These are phyloP conservation scores for Panicum virgatum DNA, from an alignment of 202 grass and related monocot genomes.

Conservation along the genomic window DNA sequence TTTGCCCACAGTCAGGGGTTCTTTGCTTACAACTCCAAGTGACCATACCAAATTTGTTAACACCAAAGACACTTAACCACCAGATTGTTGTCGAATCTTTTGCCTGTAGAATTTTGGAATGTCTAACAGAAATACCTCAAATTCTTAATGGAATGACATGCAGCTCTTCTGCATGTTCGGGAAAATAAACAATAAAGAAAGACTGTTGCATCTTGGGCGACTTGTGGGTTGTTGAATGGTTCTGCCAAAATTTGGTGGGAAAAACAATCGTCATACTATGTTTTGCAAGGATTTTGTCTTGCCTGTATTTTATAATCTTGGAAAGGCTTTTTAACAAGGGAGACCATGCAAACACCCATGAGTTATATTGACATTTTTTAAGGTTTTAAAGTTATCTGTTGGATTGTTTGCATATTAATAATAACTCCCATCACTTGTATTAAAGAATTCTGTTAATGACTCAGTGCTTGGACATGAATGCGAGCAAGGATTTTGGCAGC, in stretches of 20 bases:
- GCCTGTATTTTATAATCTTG: not conserved
- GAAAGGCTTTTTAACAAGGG: not conserved
- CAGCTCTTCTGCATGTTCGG: not conserved
- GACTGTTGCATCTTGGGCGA: not conserved
- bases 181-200: not conserved
- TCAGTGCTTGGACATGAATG: too few species aligned
- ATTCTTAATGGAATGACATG: not conserved
- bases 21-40: not conserved
- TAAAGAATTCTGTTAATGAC: not conserved
- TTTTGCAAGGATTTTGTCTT: not conserved
- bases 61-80: not conserved
- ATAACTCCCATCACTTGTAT: not conserved
- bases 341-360: not conserved
- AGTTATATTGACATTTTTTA: not conserved
- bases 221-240: not conserved
- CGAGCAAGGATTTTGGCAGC: conserved; percentile 5
- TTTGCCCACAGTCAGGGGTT: not conserved
- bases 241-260: not conserved
- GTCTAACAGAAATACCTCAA: not conserved
- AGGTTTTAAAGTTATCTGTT: not conserved
- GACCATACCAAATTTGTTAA: not conserved
- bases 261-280: not conserved
- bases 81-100: not conserved
- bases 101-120: not conserved
- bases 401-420: not conserved